Percentiles rank a stretch among this genome's conserved stretches.
Evolutionary conservation across 345 rosid species (phyloP).

Genomic region (Populus nigra): DNA sequence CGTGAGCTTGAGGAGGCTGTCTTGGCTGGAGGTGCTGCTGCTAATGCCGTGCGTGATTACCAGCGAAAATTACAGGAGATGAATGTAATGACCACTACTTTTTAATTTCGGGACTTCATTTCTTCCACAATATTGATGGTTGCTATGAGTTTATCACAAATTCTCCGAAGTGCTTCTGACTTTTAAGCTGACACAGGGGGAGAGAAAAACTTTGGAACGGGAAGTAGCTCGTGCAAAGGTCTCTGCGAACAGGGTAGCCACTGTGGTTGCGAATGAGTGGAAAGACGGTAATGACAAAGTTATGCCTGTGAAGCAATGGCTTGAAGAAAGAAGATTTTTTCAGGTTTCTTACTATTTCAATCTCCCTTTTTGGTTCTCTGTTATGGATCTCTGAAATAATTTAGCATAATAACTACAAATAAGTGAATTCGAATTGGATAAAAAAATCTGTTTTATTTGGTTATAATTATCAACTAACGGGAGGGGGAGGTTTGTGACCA

Average conservation of each 20-base stretch:
- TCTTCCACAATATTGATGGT: neutral
- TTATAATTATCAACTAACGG: neutral
- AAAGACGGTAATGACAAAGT: slow-evolving; percentile 53
- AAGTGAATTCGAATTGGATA: neutral
- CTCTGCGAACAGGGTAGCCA: slow-evolving; percentile 48
- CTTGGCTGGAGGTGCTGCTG: slow-evolving; percentile 54
- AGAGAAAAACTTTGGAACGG: slow-evolving; percentile 44
- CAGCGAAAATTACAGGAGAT: slow-evolving; percentile 49
- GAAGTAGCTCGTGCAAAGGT: slow-evolving; percentile 53
- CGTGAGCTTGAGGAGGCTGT: slow-evolving; percentile 55
- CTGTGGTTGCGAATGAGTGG: slow-evolving; percentile 57
- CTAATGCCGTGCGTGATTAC: slow-evolving; percentile 51
- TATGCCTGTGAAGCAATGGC: slow-evolving; percentile 54
- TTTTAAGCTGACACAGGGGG: slow-evolving; percentile 34
- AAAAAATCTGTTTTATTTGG: neutral
- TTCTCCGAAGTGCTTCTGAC: slow-evolving; percentile 22
- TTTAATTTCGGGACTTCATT: slow-evolving; percentile 6
- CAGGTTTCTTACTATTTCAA: slow-evolving; percentile 27
- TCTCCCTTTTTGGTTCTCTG: neutral
- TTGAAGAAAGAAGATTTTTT: slow-evolving; percentile 45
- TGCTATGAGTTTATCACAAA: neutral
- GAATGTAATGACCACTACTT: slow-evolving; percentile 30
- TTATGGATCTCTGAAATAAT: neutral
- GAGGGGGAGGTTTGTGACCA: neutral
- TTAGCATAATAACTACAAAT: neutral